Percentiles rank a stretch among this genome's conserved stretches.
Evolutionary conservation across 2,329 filamentous ascomycete genomes (phyloP).

Genomic region (Fragosphaeria purpurea): DNA sequence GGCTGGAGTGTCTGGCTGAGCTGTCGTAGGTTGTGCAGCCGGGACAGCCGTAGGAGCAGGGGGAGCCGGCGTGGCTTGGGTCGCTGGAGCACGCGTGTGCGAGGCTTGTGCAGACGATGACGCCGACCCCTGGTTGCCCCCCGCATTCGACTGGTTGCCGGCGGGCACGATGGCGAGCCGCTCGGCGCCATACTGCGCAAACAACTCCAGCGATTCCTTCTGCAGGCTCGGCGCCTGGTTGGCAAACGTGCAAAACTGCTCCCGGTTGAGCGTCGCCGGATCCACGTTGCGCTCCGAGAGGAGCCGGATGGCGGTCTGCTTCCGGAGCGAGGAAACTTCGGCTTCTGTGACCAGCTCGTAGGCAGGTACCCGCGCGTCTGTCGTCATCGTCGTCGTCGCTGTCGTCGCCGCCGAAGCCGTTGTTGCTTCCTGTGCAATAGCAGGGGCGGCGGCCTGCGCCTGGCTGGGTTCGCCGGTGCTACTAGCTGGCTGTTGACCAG

Average conservation of each 20-base stretch:
- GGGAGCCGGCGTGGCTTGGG: too few species aligned
- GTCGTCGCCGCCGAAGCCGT: neutral
- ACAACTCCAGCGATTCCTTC: constrained; percentile 43
- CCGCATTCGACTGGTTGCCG: constrained; percentile 7
- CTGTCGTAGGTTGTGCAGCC: too few species aligned
- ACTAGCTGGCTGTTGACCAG: too few species aligned
- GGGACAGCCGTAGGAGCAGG: too few species aligned
- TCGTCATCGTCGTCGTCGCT: neutral
- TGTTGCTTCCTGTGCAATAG: neutral
- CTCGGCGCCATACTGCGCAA: constrained; percentile 47
- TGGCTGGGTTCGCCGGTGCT: neutral
- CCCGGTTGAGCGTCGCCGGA: constrained; percentile 38
- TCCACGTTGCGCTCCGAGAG: constrained; percentile 39
- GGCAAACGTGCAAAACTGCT: constrained; percentile 50
- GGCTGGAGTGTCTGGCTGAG: too few species aligned
- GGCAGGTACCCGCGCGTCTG: neutral
- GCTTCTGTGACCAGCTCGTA: constrained; percentile 9
- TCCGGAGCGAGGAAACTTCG: constrained; percentile 4
- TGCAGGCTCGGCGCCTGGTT: constrained; percentile 50
- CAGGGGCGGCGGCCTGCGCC: neutral
- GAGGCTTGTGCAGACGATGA: too few species aligned
- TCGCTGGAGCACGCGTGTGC: too few species aligned
- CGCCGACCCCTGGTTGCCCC: too few species aligned
- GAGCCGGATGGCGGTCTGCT: constrained; percentile 27
- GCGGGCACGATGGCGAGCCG: constrained; percentile 48